phyloP scores from a whole-genome alignment of 23 red algal genomes.

The Rhodosorus marinus region DNA sequence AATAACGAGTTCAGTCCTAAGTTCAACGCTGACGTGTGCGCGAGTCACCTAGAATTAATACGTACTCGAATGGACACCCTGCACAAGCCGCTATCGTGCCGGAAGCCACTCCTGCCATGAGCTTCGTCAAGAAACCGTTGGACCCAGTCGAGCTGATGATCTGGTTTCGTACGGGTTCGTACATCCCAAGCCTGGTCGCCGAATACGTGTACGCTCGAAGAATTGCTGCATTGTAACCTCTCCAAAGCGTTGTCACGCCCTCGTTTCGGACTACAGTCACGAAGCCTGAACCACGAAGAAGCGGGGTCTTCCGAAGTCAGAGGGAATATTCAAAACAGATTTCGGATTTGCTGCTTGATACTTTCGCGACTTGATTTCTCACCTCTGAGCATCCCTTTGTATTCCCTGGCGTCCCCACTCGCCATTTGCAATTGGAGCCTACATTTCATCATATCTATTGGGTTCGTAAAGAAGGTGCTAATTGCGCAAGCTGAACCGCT shows the following conservation, averaged over 20 bases:
- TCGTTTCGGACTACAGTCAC: not conserved
- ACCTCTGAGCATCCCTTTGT: no score
- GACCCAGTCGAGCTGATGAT: not conserved
- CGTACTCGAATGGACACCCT: slow-evolving; percentile 16
- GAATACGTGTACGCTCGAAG: slow-evolving; percentile 10
- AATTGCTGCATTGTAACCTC: not conserved
- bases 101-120: slow-evolving; percentile 1
- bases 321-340: no score
- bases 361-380: no score
- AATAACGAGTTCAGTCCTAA: no score
- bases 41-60: no score
- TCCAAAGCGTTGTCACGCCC: not conserved
- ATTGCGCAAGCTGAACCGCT: not conserved
- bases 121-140: not conserved
- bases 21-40: no score
- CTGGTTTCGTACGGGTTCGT: slow-evolving; percentile 6
- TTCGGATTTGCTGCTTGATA: no score
- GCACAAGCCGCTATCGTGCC: slow-evolving; percentile 8
- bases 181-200: slow-evolving; percentile 5
- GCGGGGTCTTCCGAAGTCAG: no score
- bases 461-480: not conserved
- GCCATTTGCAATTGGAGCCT: not conserved
- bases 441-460: not conserved
- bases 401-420: no score
- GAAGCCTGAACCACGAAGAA: no score